Evolutionary conservation across 164 flowering plant genomes (phyloP).

Genomic region (Macadamia tetraphylla): DNA sequence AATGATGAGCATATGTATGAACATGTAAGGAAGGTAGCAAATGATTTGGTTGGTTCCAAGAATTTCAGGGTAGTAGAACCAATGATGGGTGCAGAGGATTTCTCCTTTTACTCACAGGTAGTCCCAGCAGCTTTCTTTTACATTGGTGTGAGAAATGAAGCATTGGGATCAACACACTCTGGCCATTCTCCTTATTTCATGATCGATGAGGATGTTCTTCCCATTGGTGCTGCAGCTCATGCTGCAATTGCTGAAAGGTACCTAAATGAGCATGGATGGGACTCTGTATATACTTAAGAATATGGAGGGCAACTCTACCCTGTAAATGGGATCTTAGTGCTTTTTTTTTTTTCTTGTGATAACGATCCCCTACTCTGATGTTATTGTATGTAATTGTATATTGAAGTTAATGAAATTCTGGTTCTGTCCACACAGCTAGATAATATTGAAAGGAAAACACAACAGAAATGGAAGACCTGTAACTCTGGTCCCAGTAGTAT

Average conservation of each 20-base stretch:
- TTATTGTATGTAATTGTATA: too few relatives aligned
- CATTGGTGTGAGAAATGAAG: conserved; percentile 74
- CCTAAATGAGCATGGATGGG: conserved; percentile 38
- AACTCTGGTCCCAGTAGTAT: too few relatives aligned
- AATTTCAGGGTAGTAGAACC: conserved; percentile 49
- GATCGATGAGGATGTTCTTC: conserved; percentile 77
- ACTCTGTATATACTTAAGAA: too few relatives aligned
- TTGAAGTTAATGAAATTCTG: too few relatives aligned
- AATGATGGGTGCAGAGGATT: conserved; percentile 93
- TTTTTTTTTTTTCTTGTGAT: too few relatives aligned
- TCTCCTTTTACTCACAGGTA: conserved; percentile 75
- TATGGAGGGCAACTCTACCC: too few relatives aligned
- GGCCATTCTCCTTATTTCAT: conserved; percentile 79
- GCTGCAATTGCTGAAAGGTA: conserved; percentile 83
- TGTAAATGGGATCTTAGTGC: too few relatives aligned
- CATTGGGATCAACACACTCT: conserved; percentile 54
- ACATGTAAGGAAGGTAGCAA: conserved; percentile 57
- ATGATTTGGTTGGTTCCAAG: conserved; percentile 47
- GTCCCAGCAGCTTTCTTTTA: conserved; percentile 75
- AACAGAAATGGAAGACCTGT: too few relatives aligned
- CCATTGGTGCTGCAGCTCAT: conserved; percentile 74
- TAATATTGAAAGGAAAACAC: too few relatives aligned
- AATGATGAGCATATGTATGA: conserved; percentile 62
- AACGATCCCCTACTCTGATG: too few relatives aligned
- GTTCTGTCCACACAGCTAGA: too few relatives aligned